Percentiles rank a stretch among this genome's conserved stretches.
These are phyloP conservation scores for Aspergillus floridensis DNA, from an alignment of 2,329 filamentous ascomycete species.

Conservation along the genomic window DNA sequence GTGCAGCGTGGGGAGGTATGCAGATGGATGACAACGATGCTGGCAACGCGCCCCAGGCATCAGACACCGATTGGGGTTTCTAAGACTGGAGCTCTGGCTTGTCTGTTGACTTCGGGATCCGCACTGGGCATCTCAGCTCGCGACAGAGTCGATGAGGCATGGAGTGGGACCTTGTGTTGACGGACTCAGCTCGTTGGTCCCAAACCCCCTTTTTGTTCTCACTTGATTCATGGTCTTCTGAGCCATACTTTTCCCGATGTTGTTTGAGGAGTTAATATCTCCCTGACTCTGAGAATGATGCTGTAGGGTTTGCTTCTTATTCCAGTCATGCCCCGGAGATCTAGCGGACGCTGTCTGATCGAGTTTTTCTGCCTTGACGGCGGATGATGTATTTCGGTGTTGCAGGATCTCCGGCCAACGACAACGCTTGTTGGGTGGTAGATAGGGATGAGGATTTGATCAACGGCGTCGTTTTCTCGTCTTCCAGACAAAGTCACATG, in stretches of 20 bases:
- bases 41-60: not conserved
- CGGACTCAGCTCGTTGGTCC: not conserved
- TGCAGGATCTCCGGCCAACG: not conserved
- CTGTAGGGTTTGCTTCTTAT: not conserved
- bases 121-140: not conserved
- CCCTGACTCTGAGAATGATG: not conserved
- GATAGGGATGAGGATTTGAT: not conserved
- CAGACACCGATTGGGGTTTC: not conserved
- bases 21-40: conserved; percentile 7
- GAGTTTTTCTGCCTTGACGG: not conserved
- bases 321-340: not conserved
- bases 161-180: not conserved
- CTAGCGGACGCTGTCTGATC: not conserved
- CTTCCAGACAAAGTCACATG: not conserved
- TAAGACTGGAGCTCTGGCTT: not conserved
- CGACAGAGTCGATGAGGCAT: not conserved
- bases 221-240: not conserved
- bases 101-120: not conserved
- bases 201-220: not conserved
- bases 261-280: not conserved
- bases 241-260: not conserved
- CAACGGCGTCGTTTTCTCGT: not conserved
- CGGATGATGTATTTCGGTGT: not conserved
- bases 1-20: conserved; percentile 16
- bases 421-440: not conserved